Evolutionary conservation across 345 rosid genomes (phyloP), one percentile per base, ranked within the genome.

Genomic region (Abelmoschus esculentus): DNA sequence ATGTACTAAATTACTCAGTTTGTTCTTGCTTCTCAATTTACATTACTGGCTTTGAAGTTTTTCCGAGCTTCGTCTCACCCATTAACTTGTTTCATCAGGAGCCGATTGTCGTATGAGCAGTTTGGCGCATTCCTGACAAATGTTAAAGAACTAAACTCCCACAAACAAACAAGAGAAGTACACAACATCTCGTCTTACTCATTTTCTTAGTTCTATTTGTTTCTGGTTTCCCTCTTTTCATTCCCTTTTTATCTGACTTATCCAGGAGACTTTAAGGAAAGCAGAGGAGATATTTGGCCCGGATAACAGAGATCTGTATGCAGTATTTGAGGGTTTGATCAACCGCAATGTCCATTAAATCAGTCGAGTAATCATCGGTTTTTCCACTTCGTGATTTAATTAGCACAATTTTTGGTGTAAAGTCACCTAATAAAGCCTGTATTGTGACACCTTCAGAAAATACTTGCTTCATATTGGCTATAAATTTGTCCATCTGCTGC

Each of bases 101-200:
- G 70, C 50, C 90, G 93, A 0, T 70, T 93, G 79, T 86, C 97
- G 3, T 93, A 91, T 8, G 97, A 91, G 78, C 97, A 91, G 72
- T 93, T 93, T 76, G 90, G 92, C 77, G 89, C 92, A 38, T 93
- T 93, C 79, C 77, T 93, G 67, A 92, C 90, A 2, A 93, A 93
- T 73, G 97, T 93, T 0, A 93, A 93, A 88, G 98, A 93, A 74
- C 77, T 93, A 78, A 93, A 93, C 74, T 82, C 97, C 22, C 97
- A 88, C 79, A 93, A 86, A 78, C 97, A 86, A 83, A 84, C 92
- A 8, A 89, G 79, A 86, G 98, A 93, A 65, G 98, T 93, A 74
- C 17, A 26, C 18, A 6, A 68, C 59, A 17, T 4, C 29, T 10
- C 32, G 64, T 66, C 71, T 68, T 18, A 15, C 42, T 19, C 66